A percentile compares a stretch with the other conserved stretches of the same genome.
Evolutionary conservation across 306 rosid genomes (phyloP).

Genomic region (Quercus suber): DNA sequence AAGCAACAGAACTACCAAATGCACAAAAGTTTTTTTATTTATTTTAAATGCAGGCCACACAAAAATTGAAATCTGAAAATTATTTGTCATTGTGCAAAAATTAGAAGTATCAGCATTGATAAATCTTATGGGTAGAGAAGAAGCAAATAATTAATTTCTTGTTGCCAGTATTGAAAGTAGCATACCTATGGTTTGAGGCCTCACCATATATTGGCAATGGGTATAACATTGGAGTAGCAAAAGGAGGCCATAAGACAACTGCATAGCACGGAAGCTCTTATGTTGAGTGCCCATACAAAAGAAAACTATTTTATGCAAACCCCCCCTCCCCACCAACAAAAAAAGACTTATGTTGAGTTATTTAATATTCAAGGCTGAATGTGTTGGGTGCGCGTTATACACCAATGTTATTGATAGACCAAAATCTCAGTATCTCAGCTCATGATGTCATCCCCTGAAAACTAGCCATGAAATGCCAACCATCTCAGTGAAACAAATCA

Average conservation of each 20-base stretch:
- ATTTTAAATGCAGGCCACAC: background rate
- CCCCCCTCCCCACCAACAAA: background rate
- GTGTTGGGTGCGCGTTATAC: background rate
- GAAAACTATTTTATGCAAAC: background rate
- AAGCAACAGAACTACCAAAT: slow-evolving; percentile 60
- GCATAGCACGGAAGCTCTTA: slow-evolving; percentile 31
- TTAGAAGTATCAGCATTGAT: background rate
- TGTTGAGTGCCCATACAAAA: background rate
- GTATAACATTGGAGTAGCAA: slow-evolving; percentile 55
- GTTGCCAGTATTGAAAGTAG: slow-evolving; percentile 4
- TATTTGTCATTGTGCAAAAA: background rate
- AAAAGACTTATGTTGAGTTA: background rate
- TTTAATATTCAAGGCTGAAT: background rate
- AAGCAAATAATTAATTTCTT: background rate
- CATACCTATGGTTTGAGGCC: too few relatives aligned
- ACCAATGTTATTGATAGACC: background rate
- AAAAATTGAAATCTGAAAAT: slow-evolving; percentile 1
- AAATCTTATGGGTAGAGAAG: background rate
- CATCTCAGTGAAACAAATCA: background rate
- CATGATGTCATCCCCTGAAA: background rate
- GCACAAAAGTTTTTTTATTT: background rate
- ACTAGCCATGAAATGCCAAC: background rate
- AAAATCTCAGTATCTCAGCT: background rate
- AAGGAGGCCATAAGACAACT: slow-evolving; percentile 96
- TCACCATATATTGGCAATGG: too few relatives aligned